phyloP scores from a whole-genome alignment of 176 grass and related monocot species.

The Leersia perrieri region DNA sequence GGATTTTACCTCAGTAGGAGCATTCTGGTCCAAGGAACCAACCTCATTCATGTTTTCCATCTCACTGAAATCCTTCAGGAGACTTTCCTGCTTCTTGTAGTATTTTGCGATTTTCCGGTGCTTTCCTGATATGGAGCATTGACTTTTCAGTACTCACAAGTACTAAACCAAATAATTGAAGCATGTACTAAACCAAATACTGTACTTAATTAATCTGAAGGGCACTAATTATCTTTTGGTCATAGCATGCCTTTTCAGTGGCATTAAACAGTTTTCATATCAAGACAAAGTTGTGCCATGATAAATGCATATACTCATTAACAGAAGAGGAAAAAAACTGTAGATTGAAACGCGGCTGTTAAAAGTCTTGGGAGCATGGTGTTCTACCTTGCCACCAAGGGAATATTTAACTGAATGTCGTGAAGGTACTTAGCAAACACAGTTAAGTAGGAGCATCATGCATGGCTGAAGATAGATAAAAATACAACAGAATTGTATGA shows the following conservation, averaged over 20 bases:
- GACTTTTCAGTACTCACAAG: background rate
- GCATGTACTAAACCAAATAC: background rate
- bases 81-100: constrained; percentile 83
- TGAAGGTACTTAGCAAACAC: background rate
- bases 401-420: background rate
- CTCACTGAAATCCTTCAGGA: constrained; percentile 78
- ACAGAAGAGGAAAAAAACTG: background rate
- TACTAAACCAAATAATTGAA: background rate
- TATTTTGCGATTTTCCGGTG: constrained; percentile 87
- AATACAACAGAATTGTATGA: too few relatives aligned
- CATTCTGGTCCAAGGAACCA: constrained; percentile 47
- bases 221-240: background rate
- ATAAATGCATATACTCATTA: background rate
- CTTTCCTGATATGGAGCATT: constrained; percentile 52
- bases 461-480: background rate
- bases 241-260: background rate
- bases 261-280: background rate
- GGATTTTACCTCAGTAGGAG: constrained; percentile 57
- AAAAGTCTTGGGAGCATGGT: background rate
- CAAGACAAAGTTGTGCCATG: background rate
- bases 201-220: background rate
- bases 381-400: background rate
- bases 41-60: constrained; percentile 80
- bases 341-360: too few relatives aligned
- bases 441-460: background rate